Evolutionary conservation across 2,329 filamentous ascomycete genomes (phyloP).

Genomic region (Paecilomyces dactylethromorphus): DNA sequence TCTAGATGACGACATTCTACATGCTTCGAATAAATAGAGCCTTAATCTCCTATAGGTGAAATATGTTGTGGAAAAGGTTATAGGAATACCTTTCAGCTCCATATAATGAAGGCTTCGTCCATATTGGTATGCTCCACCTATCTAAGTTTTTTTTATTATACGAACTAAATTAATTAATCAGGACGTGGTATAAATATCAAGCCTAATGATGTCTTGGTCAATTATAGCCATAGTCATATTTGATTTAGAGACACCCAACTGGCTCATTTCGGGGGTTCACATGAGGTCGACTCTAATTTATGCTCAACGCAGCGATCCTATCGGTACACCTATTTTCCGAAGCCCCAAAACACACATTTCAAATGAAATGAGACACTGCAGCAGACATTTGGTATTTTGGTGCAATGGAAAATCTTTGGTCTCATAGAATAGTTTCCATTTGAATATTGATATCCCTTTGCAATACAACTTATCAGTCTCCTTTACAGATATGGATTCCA

Average conservation of each 20-base stretch:
- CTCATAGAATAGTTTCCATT: no score
- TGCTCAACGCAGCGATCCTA: slow-evolving; percentile 8
- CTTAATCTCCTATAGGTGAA: slow-evolving; percentile 14
- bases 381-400: no score
- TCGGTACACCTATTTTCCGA: neutral
- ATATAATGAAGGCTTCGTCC: slow-evolving; percentile 12
- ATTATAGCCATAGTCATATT: slow-evolving; percentile 8
- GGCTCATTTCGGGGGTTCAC: slow-evolving; percentile 14
- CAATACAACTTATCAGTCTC: no score
- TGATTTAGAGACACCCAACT: slow-evolving; percentile 16
- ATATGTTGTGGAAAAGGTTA: slow-evolving; percentile 9
- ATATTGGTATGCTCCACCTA: slow-evolving; percentile 10
- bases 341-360: no score
- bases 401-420: no score
- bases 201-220: slow-evolving; percentile 15
- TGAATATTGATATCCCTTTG: no score
- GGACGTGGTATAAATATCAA: slow-evolving; percentile 14
- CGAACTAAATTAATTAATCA: neutral
- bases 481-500: no score
- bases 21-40: slow-evolving; percentile 9
- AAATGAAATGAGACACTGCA: no score
- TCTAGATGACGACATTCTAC: slow-evolving; percentile 16
- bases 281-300: slow-evolving; percentile 9
- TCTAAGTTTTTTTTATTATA: neutral
- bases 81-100: slow-evolving; percentile 7